Evolutionary conservation across 2,329 filamentous ascomycete genomes (phyloP).

Genomic region (Tolypocladium ophioglossoides): DNA sequence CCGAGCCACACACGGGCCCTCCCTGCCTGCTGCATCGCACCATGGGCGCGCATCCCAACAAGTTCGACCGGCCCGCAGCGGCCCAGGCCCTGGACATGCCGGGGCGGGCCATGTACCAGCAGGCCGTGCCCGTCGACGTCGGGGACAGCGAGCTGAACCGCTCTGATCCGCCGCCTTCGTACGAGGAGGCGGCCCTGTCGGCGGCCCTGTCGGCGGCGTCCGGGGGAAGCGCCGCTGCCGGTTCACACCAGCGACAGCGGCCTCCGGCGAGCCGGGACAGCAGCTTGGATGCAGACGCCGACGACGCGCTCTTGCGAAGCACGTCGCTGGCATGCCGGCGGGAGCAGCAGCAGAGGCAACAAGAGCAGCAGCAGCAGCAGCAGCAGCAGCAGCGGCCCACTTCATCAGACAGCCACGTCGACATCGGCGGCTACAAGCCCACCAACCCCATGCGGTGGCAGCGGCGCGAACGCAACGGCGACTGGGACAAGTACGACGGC

Average conservation of each 20-base stretch:
- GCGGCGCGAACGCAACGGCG: constrained; percentile 3
- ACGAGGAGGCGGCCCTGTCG: constrained; percentile 1
- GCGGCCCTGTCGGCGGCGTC: no score
- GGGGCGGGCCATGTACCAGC: not conserved
- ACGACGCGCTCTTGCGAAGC: not conserved
- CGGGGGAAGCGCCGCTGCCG: not conserved
- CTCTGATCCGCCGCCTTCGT: not conserved
- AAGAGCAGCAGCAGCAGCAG: not conserved
- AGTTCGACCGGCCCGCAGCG: not conserved
- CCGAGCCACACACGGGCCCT: not conserved
- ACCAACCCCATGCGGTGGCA: constrained; percentile 4
- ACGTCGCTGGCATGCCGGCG: not conserved
- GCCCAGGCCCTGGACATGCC: not conserved
- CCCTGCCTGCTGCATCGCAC: not conserved
- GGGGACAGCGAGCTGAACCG: not conserved
- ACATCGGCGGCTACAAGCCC: constrained; percentile 1
- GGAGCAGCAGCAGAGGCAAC: not conserved
- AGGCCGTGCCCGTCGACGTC: not conserved
- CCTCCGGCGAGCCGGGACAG: not conserved
- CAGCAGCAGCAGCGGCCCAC: not conserved
- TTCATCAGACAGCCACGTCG: not conserved
- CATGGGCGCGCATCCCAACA: not conserved
- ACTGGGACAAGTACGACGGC: constrained; percentile 3
- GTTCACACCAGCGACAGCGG: not conserved
- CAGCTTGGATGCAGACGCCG: not conserved